Evolutionary conservation across 257 asterid genomes (phyloP), one percentile per base, ranked within the genome.

Genomic region (Verbena officinalis): DNA sequence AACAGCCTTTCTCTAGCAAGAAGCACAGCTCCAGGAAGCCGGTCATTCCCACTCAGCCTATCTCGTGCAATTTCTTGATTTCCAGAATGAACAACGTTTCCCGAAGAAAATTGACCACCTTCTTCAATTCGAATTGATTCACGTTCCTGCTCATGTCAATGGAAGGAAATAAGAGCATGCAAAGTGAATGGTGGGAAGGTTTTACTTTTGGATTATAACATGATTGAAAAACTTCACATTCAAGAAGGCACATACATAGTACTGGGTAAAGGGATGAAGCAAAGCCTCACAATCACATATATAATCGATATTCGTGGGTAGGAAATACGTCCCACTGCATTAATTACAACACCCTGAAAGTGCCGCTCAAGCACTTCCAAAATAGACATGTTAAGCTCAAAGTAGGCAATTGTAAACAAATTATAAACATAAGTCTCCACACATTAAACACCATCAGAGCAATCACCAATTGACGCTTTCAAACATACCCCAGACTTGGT

Each of bases 1-100:
- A 94, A 68, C 75, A 94, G 96, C 68, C 96, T 80, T 67, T 94
- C 99, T 77, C 95, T 84, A 15, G 98, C 99, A 76, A 90, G 96
- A 36, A 94, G 39, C 24, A 90, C 98, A 20, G 90, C 75, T 79
- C 91, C 89, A 3, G 99, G 98, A 67, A 94, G 98, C 79, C 93
- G 79, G 59, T 81, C 92, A 65, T 74, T 82, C 64, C 77, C 81
- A 66, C 74, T 78, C 62, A 62, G 46, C 74, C 86, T 78, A 59
- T 73, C 87, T 64, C 43, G 80, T 36, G 30, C 58, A 53, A 60
- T 72, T 59, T 50, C 53, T 24, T 56, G 76, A 61, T 69, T 69
- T 22, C 69, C 86, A 9, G 84, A 70, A 40, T 17, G 75, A 61
- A 52, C 76, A 39, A 16, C 54, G 23, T 65, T 65, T 44, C 67